Base-by-base conservation (phyloP, 768 basidiomycete species). In the Kwoniella sp. region DNA sequence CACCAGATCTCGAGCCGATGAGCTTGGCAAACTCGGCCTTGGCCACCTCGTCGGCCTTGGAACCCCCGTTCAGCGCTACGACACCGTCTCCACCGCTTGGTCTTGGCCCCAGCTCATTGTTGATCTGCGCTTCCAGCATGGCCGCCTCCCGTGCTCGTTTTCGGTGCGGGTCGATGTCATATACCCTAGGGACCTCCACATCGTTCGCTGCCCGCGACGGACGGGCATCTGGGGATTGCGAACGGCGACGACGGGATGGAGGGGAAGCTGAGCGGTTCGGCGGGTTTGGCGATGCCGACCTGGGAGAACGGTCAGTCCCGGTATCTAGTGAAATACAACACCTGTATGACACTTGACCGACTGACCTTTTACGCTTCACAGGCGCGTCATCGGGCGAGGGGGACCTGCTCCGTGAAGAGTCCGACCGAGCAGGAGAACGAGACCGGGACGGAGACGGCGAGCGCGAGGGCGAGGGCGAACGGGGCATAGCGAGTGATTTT, bases 11-110 rank as follows among this genome's bases (percentile, higher is more conserved):
- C 15, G 88, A 83, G 34, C 67, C 82, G 1, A 87, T 71, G 53
- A 93, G 79, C 75, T 93, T 93, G 3, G 87, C 83, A 68, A 93
- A 92, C 73, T 95, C 92, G 22, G 88, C 89, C 60, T 83, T 79
- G 15, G 85, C 86, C 45, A 81, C 82, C 44, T 46, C 64, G 40
- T 66, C 78, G 78, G 69, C 79, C 78, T 53, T 78, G 72, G 64
- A 71, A 42, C 60, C 59, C 34, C 58, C 60, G 10, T 48, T 63
- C 14, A 68, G 71, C 58, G 79, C 80, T 71, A 70, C 76, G 19
- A 77, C 79, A 50, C 79, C 78, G 69, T 84, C 83, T 50, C 80
- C 76, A 59, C 88, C 80, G 60, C 86, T 84, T 64, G 80, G 79
- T 2, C 83, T 83, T 7, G 84, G 84, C 38, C 83, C 78, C 45